These are phyloP conservation scores for Ophiocordyceps camponoti-floridani DNA, from an alignment of 2,329 filamentous ascomycete genomes.

Conservation along the genomic window DNA sequence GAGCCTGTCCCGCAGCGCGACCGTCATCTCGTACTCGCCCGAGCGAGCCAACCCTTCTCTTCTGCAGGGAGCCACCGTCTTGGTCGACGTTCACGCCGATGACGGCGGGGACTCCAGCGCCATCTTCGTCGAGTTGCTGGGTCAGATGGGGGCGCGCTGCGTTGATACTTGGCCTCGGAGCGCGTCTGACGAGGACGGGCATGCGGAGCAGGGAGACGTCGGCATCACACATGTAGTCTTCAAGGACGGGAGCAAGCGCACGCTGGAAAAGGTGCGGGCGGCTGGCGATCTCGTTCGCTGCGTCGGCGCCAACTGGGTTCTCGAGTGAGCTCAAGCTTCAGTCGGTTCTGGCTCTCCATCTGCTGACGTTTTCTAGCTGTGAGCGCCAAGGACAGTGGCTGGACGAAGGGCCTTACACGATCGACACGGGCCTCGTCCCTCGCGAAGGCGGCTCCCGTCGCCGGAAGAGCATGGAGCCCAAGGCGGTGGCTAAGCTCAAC, in stretches of 20 bases:
- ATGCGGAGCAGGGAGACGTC: constrained; percentile 28
- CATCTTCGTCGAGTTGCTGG: constrained; percentile 66
- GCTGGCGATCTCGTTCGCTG: constrained; percentile 62
- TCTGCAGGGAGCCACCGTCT: constrained; percentile 57
- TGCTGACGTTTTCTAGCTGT: constrained; percentile 11
- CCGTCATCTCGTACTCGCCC: constrained; percentile 36
- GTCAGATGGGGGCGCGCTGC: constrained; percentile 66
- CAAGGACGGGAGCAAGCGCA: constrained; percentile 70
- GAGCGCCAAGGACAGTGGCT: constrained; percentile 63
- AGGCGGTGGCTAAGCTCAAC: constrained; percentile 49
- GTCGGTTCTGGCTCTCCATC: not conserved
- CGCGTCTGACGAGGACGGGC: constrained; percentile 22
- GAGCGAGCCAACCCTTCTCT: constrained; percentile 29
- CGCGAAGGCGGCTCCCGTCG: constrained; percentile 48
- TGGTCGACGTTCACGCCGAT: constrained; percentile 67
- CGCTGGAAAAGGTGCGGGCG: constrained; percentile 62
- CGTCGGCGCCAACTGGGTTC: constrained; percentile 74
- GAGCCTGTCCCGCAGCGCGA: constrained; percentile 26
- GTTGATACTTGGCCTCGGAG: constrained; percentile 64
- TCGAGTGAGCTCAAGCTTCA: constrained; percentile 44
- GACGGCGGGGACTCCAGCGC: constrained; percentile 65
- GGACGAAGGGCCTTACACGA: constrained; percentile 50
- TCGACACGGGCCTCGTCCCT: constrained; percentile 49
- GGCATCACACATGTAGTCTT: constrained; percentile 80
- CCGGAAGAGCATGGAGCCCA: constrained; percentile 69